Base-by-base conservation (phyloP, 1,284 basidiomycete genomes). In the Hemileia vastatrix region DNA sequence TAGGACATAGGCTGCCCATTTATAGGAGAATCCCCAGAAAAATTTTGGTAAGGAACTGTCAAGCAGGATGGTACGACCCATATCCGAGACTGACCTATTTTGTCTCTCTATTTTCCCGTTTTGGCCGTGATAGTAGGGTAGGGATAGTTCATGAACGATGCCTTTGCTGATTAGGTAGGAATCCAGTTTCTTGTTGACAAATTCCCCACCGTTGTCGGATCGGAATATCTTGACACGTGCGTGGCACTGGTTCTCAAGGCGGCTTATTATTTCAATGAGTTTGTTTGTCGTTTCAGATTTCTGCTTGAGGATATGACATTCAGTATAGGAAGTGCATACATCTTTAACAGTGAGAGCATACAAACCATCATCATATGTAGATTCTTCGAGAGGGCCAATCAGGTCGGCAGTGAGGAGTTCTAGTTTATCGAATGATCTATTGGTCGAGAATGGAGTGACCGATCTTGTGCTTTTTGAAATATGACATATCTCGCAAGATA, bases 91-190 rank as follows among this genome's bases (percentile, higher is more conserved):
- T 3, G 21, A 33, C 3, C 33, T 3, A 23, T 55, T 55, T 3
- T 40, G 45, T n/a, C 54, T 6, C 21, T 56, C 54, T 2, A 56
- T 44, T 23, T 24, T 24, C 3, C 54, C 44, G 19, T 57, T 57
- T 49, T 57, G 55, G 24, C 49, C 44, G 11, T 57, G 44, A 19
- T 57, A n/a, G 23, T 57, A 57, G 1, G 23, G 43, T 15, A 57
- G 24, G 3, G 43, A 27, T 24, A 57, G 15, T 48, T 57, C 21
- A 24, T 47, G 44, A 1, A 9, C 23, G 6, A 57, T 57, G 3
- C 31, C 9, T 8, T 57, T 48, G n/a, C 49, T 11, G 5, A 32
- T 19, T 11, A 56, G 40, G 13, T 44, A 56, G 23, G 9, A 5
- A 1, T 56, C n/a, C 5, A 56, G 43, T 0, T 4, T 2, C 1